These are phyloP conservation scores for Chaetomium globosum DNA, from an alignment of 2,329 filamentous ascomycete species.

Conservation along the genomic window DNA sequence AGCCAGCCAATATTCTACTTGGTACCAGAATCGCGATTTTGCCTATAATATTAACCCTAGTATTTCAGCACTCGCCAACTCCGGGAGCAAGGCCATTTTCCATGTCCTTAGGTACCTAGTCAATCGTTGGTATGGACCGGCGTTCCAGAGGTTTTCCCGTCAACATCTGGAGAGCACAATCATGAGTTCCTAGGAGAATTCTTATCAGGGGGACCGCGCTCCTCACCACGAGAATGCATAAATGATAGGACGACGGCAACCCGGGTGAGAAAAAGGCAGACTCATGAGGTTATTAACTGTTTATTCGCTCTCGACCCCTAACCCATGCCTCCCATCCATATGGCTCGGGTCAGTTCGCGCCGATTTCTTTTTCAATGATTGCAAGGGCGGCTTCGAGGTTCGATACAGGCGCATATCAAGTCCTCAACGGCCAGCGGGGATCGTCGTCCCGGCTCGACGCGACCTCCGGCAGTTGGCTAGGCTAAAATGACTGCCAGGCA, in stretches of 20 bases:
- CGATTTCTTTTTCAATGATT: background rate
- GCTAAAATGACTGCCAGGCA: conserved; percentile 9
- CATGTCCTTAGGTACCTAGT: too few relatives aligned
- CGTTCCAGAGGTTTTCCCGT: too few relatives aligned
- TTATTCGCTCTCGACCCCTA: background rate
- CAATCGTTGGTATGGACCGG: too few relatives aligned
- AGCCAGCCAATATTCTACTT: background rate
- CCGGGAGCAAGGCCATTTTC: too few relatives aligned
- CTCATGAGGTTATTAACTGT: background rate
- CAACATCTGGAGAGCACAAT: too few relatives aligned
- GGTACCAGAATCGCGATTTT: background rate
- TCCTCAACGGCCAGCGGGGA: background rate
- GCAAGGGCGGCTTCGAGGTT: background rate
- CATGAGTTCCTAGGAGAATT: background rate
- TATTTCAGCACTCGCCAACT: too few relatives aligned
- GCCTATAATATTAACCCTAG: background rate
- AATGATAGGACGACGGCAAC: background rate
- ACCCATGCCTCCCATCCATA: background rate
- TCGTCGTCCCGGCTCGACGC: background rate
- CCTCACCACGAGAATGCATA: too few relatives aligned
- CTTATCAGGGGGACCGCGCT: background rate
- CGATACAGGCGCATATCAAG: background rate
- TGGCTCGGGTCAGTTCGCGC: background rate
- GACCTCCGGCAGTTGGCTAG: conserved; percentile 1
- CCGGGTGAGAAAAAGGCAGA: background rate